A percentile compares a stretch with the other conserved stretches of the same genome.
phyloP scores from a whole-genome alignment of 768 basidiomycete species.

The Pleurotus pulmonarius region DNA sequence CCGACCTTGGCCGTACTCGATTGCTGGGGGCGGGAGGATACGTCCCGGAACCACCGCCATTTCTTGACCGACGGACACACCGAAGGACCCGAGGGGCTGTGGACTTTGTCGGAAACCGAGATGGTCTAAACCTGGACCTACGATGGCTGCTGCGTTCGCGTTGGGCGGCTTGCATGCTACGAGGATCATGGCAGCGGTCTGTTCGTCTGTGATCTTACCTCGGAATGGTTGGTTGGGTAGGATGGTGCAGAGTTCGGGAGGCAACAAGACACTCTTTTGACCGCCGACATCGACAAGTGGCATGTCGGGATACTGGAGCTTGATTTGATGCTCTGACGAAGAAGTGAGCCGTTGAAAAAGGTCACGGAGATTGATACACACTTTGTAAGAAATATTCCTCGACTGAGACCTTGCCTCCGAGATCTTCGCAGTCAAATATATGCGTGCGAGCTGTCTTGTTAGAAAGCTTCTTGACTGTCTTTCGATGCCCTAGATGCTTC shows the following conservation, averaged over 20 bases:
- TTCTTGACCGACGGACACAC: constrained; percentile 48
- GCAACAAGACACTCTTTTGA: constrained; percentile 46
- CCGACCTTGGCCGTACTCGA: constrained; percentile 53
- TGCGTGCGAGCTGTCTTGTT: constrained; percentile 43
- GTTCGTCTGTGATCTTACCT: constrained; percentile 64
- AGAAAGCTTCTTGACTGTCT: constrained; percentile 59
- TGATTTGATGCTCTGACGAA: constrained; percentile 56
- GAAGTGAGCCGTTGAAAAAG: constrained; percentile 15
- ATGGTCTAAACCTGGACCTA: constrained; percentile 53
- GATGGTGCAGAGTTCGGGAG: constrained; percentile 74
- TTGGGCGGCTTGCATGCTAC: constrained; percentile 68
- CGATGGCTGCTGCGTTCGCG: constrained; percentile 62
- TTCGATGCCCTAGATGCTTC: constrained; percentile 69
- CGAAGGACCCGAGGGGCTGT: constrained; percentile 51
- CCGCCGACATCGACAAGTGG: constrained; percentile 60
- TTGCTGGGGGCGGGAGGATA: constrained; percentile 55
- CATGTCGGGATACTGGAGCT: constrained; percentile 43
- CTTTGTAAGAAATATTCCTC: constrained; percentile 66
- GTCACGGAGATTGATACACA: constrained; percentile 39
- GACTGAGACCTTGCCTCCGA: constrained; percentile 51
- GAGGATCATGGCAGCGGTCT: constrained; percentile 72
- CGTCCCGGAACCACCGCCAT: constrained; percentile 75
- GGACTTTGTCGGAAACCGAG: constrained; percentile 52
- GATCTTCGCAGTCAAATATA: constrained; percentile 56
- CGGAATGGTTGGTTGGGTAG: constrained; percentile 63